Percentiles rank a stretch among this genome's conserved stretches.
Conservation (phyloP, 805 yeast genomes). For the Huiozyma naganishii region DNA sequence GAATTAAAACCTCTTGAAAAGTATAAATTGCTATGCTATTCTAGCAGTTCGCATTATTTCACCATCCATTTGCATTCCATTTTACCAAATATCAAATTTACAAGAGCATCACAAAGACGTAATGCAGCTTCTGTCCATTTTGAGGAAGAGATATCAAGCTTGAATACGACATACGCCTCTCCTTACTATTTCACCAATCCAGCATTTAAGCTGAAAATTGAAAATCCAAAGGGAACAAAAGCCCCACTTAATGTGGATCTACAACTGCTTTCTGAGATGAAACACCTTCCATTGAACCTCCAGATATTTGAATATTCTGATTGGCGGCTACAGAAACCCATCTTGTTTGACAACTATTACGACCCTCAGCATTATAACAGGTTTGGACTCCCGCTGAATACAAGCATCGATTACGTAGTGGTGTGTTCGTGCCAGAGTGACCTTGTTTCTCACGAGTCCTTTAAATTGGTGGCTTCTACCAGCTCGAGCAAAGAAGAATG, state of each 20-base stretch:
- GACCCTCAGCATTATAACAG: slow-evolving; percentile 5
- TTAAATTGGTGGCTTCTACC: slow-evolving; percentile 5
- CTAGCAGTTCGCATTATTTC: slow-evolving; percentile 13
- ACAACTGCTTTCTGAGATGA: slow-evolving; percentile 8
- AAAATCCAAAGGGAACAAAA: too few species aligned
- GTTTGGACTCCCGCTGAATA: slow-evolving; percentile 8
- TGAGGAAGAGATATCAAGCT: neutral
- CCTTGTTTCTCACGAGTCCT: neutral
- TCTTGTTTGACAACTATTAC: slow-evolving; percentile 10
- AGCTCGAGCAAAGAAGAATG: neutral
- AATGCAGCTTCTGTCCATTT: neutral
- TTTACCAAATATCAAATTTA: slow-evolving; percentile 2
- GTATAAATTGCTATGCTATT: slow-evolving; percentile 15
- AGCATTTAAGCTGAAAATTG: slow-evolving; percentile 9
- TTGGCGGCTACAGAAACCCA: slow-evolving; percentile 12
- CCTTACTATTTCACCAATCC: slow-evolving; percentile 15
- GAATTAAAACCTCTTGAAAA: slow-evolving; percentile 4
- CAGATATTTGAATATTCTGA: slow-evolving; percentile 18
- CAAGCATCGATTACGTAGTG: slow-evolving; percentile 15
- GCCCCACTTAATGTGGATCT: slow-evolving; percentile 6
- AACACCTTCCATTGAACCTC: slow-evolving; percentile 10
- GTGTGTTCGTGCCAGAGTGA: slow-evolving; percentile 12
- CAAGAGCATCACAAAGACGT: neutral
- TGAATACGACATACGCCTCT: neutral
- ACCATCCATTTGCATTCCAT: slow-evolving; percentile 16